Conservation (phyloP, 768 basidiomycete genomes). For the Lactarius psammicola region DNA sequence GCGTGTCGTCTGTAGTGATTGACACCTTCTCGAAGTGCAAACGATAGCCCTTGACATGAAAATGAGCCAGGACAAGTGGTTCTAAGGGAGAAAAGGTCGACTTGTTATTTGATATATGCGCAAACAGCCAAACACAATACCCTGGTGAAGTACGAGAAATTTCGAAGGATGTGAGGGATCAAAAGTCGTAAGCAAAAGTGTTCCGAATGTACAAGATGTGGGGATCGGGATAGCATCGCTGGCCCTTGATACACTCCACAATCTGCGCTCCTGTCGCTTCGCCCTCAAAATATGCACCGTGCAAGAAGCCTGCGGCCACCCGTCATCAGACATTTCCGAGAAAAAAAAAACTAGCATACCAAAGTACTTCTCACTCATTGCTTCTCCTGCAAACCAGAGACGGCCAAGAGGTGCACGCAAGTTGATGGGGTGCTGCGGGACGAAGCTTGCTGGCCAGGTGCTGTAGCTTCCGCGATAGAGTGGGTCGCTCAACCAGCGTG, state of each 20-base stretch:
- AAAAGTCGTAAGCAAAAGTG: too few species aligned
- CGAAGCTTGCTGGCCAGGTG: constrained; percentile 62
- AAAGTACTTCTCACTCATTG: constrained; percentile 52
- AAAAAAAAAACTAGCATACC: constrained; percentile 38
- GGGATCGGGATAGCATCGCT: constrained; percentile 10
- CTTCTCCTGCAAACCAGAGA: constrained; percentile 63
- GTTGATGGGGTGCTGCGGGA: constrained; percentile 50
- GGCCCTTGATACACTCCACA: constrained; percentile 31
- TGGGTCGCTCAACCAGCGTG: constrained; percentile 50
- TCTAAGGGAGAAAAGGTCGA: too few species aligned
- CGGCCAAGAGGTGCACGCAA: constrained; percentile 50
- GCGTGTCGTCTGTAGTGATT: too few species aligned
- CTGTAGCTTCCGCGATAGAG: constrained; percentile 59
- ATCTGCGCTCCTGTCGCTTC: constrained; percentile 28
- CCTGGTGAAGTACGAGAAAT: too few species aligned
- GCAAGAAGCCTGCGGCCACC: constrained; percentile 30
- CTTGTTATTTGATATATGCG: too few species aligned
- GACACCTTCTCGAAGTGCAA: too few species aligned
- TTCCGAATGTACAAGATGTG: constrained; percentile 27
- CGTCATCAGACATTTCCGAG: too few species aligned
- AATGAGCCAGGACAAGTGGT: too few species aligned
- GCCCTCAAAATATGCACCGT: constrained; percentile 37
- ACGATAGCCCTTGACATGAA: too few species aligned
- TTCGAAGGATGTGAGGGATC: too few species aligned
- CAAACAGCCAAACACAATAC: too few species aligned